Evolutionary conservation across 1,284 basidiomycete genomes (phyloP), one percentile per base, ranked within the genome.

Genomic region (Naganishia liquefaciens): DNA sequence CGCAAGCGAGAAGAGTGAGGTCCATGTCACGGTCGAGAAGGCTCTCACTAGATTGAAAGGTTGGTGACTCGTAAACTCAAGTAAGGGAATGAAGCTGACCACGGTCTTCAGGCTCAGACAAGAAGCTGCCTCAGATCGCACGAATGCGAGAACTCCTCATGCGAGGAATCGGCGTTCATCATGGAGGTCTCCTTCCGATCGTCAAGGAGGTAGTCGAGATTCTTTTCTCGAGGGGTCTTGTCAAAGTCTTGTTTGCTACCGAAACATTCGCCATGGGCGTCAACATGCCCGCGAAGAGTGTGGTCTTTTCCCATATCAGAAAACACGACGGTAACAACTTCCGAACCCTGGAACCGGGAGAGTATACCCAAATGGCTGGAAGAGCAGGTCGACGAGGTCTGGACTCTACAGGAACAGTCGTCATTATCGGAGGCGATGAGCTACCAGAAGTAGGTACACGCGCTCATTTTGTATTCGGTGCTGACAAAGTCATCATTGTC

Each of bases 191-290:
- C 7, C 81, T 99, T 3, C 96, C 96, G 0, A 90, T 99, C 43
- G 93, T 99, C 47, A 99, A 99, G 82, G 75, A 94, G 90, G 87
- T 96, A 10, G 95, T 99, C 19, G 95, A 99, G 77, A 89, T 99
- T 47, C 83, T 99, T 19, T 99, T 99, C 75, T 90, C 93, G 10
- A 86, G 93, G 40, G 96, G 96, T 25, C 82, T 99, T 43, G 95
- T 99, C 66, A 99, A 99, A 79, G 88, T 98, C 19, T 81, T 99
- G 11, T 99, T 99, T 74, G 96, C 96, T 0, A 99, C 96, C 0
- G 96, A 99, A 79, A 99, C 96, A 0, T 99, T 99, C 76, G 96
- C 96, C 0, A 99, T 99, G 96, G 93, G 93, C 52, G 96, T 99
- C 66, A 99, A 99, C 79, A 99, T 99, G 96, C 96, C 96, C 17